phyloP scores from a whole-genome alignment of 2,329 filamentous ascomycete genomes.

The Thielaviopsis ethacetica region DNA sequence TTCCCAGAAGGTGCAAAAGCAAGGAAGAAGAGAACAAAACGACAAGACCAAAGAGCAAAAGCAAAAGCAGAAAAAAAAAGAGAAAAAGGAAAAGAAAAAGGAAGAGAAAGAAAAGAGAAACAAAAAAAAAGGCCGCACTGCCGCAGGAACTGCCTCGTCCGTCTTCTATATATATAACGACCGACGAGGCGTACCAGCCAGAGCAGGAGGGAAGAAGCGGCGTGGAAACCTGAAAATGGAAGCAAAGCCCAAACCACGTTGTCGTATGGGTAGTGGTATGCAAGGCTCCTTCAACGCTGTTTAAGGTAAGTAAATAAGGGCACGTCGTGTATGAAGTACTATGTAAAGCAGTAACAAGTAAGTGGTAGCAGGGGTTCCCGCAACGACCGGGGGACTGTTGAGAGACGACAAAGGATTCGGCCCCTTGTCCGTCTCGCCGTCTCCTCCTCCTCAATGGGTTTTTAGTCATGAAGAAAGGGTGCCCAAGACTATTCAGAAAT shows the following conservation, averaged over 20 bases:
- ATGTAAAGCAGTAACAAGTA: not conserved
- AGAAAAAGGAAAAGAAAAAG: not conserved
- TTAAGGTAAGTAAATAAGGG: too few species aligned
- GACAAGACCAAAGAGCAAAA: not conserved
- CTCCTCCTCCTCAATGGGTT: not conserved
- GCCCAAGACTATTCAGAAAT: too few species aligned
- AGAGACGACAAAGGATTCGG: not conserved
- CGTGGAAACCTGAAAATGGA: too few species aligned
- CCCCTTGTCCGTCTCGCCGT: not conserved
- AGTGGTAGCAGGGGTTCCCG: not conserved
- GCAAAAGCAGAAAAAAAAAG: not conserved
- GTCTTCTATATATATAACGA: not conserved
- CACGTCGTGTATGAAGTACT: too few species aligned
- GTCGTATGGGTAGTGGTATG: too few species aligned
- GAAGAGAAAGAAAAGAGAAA: not conserved
- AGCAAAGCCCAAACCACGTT: too few species aligned
- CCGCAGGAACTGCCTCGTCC: not conserved
- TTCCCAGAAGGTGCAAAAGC: conserved; percentile 1
- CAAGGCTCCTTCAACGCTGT: too few species aligned
- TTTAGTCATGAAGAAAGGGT: too few species aligned
- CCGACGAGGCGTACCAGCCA: too few species aligned
- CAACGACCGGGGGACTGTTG: too few species aligned
- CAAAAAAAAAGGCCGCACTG: not conserved
- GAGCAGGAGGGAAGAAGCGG: too few species aligned
- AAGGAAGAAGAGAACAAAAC: not conserved